Evolutionary conservation across 192 early-diverging fungal genomes (phyloP), one percentile per base, ranked within the genome.

Genomic region (Mortierella hygrophila): DNA sequence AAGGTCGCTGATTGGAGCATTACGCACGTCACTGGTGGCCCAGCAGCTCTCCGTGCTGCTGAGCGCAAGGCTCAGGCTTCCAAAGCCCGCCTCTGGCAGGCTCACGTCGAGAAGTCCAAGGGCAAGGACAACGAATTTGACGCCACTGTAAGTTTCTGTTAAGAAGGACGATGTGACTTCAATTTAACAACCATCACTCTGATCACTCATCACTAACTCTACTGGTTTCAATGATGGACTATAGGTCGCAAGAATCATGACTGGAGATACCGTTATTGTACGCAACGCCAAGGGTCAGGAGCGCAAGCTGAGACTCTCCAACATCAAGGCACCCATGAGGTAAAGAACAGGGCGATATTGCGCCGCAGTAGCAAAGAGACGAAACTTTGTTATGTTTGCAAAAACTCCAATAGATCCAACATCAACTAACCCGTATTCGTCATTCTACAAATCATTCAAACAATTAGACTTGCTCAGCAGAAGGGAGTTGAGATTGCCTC

Each of bases 1-100:
- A 96, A 94, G 76, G 93, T 96, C 55, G 95, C 94, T 29, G 98
- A 98, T 72, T 96, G 96, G 96, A 97, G 95, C 75, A 92, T 95
- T 29, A 89, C 94, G 5, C 77, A 95, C 68, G 92, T 95, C n/a
- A 96, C 95, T 21, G 93, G 92, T 40, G 94, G 93, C 29, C 91
- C 95, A 29, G 88, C 88, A 16, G 92, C 93, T 38, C 91, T 97
- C 73, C 92, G 95, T 26, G 91, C 91, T 21, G 96, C 97, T 32
- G 97, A 99, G 92, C 89, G 88, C 46, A 90, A 72, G 9, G 95
- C 95, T 41, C 96, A 97, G 90, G 94, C 94, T 42, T 94, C 95
- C 88, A 94, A 94, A 49, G 74, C 96, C 37, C 93, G 96, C 69
- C 37, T 99, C n/a, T 99, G 98, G 98, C 93, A 94, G 70, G 92